A percentile compares a stretch with the other conserved stretches of the same genome.
phyloP scores from a whole-genome alignment of 2,329 filamentous ascomycete species.

The Magnaporthiopsis incrustans region DNA sequence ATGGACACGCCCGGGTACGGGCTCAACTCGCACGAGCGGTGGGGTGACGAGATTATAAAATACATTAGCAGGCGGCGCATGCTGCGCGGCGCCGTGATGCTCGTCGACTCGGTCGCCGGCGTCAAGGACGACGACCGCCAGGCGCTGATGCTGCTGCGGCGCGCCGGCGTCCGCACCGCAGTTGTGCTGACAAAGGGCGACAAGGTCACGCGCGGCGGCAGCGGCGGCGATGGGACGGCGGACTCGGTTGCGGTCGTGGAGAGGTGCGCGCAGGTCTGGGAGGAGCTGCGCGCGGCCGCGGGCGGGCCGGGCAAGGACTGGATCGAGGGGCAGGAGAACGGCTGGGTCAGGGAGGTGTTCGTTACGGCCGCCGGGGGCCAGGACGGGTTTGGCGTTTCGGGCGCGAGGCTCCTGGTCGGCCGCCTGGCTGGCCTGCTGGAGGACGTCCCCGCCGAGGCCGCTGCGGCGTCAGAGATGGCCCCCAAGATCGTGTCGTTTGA shows the following conservation, averaged over 20 bases:
- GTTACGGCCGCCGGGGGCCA: conserved; percentile 21
- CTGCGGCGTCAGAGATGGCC: neutral
- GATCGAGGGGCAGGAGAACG: conserved; percentile 16
- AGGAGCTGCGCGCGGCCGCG: conserved; percentile 16
- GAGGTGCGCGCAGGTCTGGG: conserved; percentile 22
- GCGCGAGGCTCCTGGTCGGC: conserved; percentile 24
- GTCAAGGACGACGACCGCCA: conserved; percentile 39
- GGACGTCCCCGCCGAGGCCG: conserved; percentile 7
- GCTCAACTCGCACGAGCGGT: conserved; percentile 29
- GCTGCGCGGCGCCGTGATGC: conserved; percentile 43
- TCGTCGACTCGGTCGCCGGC: conserved; percentile 45
- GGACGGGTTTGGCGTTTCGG: conserved; percentile 22
- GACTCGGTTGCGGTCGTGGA: conserved; percentile 11
- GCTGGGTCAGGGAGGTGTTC: conserved; percentile 25
- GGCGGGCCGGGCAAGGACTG: conserved; percentile 15
- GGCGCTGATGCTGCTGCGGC: conserved; percentile 38
- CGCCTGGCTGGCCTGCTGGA: conserved; percentile 23
- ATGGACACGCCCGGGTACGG: conserved; percentile 31
- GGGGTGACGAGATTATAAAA: conserved; percentile 44
- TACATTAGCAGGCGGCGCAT: conserved; percentile 39
- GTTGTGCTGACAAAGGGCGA: conserved; percentile 52
- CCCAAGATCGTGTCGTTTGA: conserved; percentile 25
- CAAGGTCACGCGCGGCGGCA: conserved; percentile 26
- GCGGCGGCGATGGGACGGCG: conserved; percentile 2
- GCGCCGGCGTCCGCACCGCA: conserved; percentile 34